Percentiles rank a stretch among this genome's conserved stretches.
Evolutionary conservation across 2,329 filamentous ascomycete species (phyloP).

Genomic region (Verticillium zaregamsianum): DNA sequence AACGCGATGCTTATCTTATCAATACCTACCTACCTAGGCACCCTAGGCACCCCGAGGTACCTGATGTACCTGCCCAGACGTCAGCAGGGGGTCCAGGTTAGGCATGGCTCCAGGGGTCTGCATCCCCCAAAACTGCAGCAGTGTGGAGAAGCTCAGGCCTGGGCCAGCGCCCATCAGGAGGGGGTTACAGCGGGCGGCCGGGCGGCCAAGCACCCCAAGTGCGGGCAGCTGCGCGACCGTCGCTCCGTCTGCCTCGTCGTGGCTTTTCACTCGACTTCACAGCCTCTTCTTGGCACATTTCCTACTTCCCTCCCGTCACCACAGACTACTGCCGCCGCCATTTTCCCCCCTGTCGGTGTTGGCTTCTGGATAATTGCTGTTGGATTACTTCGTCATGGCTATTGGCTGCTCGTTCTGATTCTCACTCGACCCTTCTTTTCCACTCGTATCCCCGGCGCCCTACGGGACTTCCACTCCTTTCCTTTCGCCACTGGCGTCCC

Average conservation of each 20-base stretch:
- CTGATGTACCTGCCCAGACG: no score
- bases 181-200: no score
- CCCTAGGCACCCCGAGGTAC: no score
- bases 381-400: neutral
- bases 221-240: neutral
- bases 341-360: neutral
- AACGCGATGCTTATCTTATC: neutral
- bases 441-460: neutral
- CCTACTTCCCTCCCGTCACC: neutral
- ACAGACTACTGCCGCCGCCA: neutral
- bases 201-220: neutral
- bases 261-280: neutral
- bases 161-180: no score
- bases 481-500: slow-evolving; percentile 1
- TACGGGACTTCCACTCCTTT: neutral
- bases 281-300: neutral
- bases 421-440: neutral
- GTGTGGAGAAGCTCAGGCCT: neutral
- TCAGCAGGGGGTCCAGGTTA: slow-evolving; percentile 1
- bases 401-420: neutral
- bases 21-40: neutral
- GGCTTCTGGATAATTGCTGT: neutral
- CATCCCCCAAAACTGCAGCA: neutral
- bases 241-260: neutral
- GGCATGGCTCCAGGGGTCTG: slow-evolving; percentile 13